Conservation (phyloP, 108 stramenopile genomes). For the Mediolabrus comicus region DNA sequence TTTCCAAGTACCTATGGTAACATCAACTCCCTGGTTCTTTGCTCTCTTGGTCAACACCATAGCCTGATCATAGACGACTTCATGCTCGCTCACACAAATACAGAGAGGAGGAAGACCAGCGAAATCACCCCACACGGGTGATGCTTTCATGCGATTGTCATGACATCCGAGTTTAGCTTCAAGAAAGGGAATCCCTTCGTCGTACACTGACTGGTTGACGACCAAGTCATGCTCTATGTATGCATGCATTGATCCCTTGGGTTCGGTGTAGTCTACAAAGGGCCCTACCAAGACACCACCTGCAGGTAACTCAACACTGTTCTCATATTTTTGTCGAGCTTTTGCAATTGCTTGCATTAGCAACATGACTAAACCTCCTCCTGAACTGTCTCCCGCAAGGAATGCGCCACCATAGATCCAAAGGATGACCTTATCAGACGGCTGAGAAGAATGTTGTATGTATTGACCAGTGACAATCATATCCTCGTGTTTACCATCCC, state of each 20-base stretch:
- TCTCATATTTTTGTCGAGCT: slow-evolving; percentile 13
- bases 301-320: slow-evolving; percentile 39
- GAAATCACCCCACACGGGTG: slow-evolving; percentile 63
- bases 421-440: slow-evolving; percentile 59
- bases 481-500: not conserved
- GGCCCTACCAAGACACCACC: slow-evolving; percentile 73
- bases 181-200: slow-evolving; percentile 47
- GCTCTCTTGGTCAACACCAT: slow-evolving; percentile 60
- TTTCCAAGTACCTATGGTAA: slow-evolving; percentile 74
- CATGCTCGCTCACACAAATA: slow-evolving; percentile 73
- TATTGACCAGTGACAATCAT: slow-evolving; percentile 61
- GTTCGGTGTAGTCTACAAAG: slow-evolving; percentile 74
- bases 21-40: slow-evolving; percentile 52
- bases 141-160: slow-evolving; percentile 54
- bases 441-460: slow-evolving; percentile 43
- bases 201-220: slow-evolving; percentile 66
- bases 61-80: slow-evolving; percentile 75
- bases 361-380: slow-evolving; percentile 61
- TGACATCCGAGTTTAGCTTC: slow-evolving; percentile 40
- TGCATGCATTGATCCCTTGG: slow-evolving; percentile 63
- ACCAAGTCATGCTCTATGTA: slow-evolving; percentile 73
- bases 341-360: slow-evolving; percentile 66
- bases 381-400: slow-evolving; percentile 67
- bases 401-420: slow-evolving; percentile 85
- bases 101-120: slow-evolving; percentile 73